Evolutionary conservation across 2,329 filamentous ascomycete genomes (phyloP).

Genomic region (Chaetomiaceae sp.): DNA sequence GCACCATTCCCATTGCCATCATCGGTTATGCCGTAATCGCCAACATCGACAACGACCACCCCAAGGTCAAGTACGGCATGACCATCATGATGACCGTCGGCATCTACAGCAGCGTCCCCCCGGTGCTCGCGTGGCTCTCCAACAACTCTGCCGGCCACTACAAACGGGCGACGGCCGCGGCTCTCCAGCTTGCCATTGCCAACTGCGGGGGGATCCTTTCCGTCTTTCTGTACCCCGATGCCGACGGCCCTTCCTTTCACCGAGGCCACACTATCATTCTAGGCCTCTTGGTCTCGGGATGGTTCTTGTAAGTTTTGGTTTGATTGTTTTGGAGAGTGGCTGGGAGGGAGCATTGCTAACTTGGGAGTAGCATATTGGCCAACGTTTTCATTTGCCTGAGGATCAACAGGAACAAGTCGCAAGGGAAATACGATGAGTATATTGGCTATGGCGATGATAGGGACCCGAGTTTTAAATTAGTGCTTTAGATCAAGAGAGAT

Average conservation of each 20-base stretch:
- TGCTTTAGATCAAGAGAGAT: not conserved
- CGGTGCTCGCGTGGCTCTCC: constrained; percentile 60
- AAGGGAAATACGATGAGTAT: constrained; percentile 55
- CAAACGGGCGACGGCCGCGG: constrained; percentile 63
- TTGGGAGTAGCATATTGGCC: constrained; percentile 45
- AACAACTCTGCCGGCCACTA: constrained; percentile 68
- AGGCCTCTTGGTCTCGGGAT: constrained; percentile 56
- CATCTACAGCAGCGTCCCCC: constrained; percentile 59
- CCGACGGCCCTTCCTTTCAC: constrained; percentile 54
- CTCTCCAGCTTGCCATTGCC: constrained; percentile 60
- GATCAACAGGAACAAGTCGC: constrained; percentile 58
- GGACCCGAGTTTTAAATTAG: constrained; percentile 41
- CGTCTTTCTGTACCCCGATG: constrained; percentile 57
- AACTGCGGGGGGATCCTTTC: constrained; percentile 52
- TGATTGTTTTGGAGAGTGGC: too few relatives aligned
- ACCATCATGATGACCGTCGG: constrained; percentile 64
- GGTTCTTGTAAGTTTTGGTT: constrained; percentile 52
- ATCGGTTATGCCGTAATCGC: constrained; percentile 62
- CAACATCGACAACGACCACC: constrained; percentile 41
- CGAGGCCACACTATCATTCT: constrained; percentile 59
- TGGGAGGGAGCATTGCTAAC: too few relatives aligned
- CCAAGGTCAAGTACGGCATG: constrained; percentile 60
- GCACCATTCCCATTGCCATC: constrained; percentile 59
- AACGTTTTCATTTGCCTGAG: constrained; percentile 62
- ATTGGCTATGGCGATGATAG: constrained; percentile 57